A percentile compares a stretch with the other conserved stretches of the same genome.
Conservation (phyloP, 371 early-diverging fungal genomes). For the Sanchytrium tribonematis region DNA sequence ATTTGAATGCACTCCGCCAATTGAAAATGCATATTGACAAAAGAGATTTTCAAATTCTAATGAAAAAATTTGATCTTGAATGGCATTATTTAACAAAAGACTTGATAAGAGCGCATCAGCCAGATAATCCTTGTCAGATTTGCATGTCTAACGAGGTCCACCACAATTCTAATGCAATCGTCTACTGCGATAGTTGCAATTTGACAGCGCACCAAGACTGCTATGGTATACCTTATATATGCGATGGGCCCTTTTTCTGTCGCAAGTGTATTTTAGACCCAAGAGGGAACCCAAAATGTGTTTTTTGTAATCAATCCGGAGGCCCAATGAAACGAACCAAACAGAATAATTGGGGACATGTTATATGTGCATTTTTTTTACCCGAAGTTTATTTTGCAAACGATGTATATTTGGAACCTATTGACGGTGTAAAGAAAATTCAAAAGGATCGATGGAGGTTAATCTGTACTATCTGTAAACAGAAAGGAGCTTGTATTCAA, state of each 20-base stretch:
- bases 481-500: slow-evolving; percentile 74
- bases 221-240: slow-evolving; percentile 96
- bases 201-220: slow-evolving; percentile 97
- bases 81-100: no score
- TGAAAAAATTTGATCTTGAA: no score
- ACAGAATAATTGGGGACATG: slow-evolving; percentile 74
- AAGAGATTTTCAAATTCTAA: no score
- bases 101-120: no score
- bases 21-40: no score
- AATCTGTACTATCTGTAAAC: slow-evolving; percentile 12
- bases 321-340: slow-evolving; percentile 91
- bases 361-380: slow-evolving; percentile 82
- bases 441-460: slow-evolving; percentile 66
- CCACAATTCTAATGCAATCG: slow-evolving; percentile 92
- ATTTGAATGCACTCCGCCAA: slow-evolving; percentile 5
- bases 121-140: no score
- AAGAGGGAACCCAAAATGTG: slow-evolving; percentile 35
- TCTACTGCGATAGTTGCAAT: slow-evolving; percentile 97
- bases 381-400: slow-evolving; percentile 75
- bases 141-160: no score
- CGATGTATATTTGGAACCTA: slow-evolving; percentile 83
- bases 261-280: slow-evolving; percentile 83
- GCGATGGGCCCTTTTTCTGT: slow-evolving; percentile 96
- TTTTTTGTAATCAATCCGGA: slow-evolving; percentile 72
- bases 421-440: slow-evolving; percentile 57